Evolutionary conservation across 345 rosid genomes (phyloP), one percentile per base, ranked within the genome.

Genomic region (Mercurialis annua): DNA sequence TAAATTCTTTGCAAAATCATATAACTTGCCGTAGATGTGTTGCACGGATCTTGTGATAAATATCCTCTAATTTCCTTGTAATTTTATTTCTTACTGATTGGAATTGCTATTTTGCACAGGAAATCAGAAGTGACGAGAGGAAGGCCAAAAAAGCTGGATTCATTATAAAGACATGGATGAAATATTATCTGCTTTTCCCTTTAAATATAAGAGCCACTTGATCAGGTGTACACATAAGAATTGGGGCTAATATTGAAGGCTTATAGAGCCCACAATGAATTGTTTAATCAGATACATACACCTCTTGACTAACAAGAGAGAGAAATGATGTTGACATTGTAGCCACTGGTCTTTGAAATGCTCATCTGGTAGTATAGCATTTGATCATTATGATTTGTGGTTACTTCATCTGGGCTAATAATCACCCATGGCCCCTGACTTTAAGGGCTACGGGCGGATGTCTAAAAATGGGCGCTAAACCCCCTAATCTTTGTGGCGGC

Each of bases 101-200:
- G 21, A 18, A 16, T 46, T 66, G 27, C 57, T 55, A 29, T 26
- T 26, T 43, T 68, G 36, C 38, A 61, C 82, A 94, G 98, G 98
- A 83, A 80, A 79, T 76, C 77, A 87, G 80, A 77, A 80, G 69
- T 24, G 88, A 69, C 33, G 46, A 71, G n/a, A n/a, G 43, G 65
- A 67, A 59, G 76, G 81, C 75, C 74, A 36, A 68, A 73, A 78
- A 43, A 68, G 44, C 62, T 94, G 97, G 98, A 87, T 87, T 33
- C 84, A 89, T 77, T 94, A 86, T 62, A 88, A 89, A 69, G 92
- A 87, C 43, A 81, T 91, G 88, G 34, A 82, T 69, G 61, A 64
- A 71, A 72, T 88, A 78, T 74, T 91, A 52, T 89, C 92, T 4
- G 84, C 80, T 60, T 49, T 68, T 15, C 90, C 72, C 18, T 6